These are phyloP conservation scores for Pelargonium australe DNA, from an alignment of 441 rosid genomes.

Conservation along the genomic window DNA sequence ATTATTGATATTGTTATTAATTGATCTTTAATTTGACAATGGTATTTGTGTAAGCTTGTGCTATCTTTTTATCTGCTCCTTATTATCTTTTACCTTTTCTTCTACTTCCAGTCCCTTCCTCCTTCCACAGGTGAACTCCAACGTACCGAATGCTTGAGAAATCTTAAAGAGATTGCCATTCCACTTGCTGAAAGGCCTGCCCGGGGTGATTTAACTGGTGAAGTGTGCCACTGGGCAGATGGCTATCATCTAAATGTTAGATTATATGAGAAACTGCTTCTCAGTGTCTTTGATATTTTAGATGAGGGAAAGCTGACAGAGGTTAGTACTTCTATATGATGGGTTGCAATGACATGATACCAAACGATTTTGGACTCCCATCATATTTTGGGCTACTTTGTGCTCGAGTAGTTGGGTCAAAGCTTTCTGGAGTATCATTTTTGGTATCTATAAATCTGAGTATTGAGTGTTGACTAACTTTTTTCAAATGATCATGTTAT, in stretches of 20 bases:
- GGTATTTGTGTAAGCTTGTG: neutral
- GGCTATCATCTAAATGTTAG: slow-evolving; percentile 92
- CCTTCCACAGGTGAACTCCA: slow-evolving; percentile 87
- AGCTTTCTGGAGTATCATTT: neutral
- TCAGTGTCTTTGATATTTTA: slow-evolving; percentile 84
- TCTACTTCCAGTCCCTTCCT: slow-evolving; percentile 55
- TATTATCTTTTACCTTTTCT: slow-evolving; percentile 19
- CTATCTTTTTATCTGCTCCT: slow-evolving; percentile 3
- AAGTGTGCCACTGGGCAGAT: slow-evolving; percentile 99
- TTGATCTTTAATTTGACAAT: neutral
- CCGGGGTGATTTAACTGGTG: slow-evolving; percentile 97
- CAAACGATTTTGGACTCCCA: neutral
- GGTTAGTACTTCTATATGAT: slow-evolving; percentile 41
- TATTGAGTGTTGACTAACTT: neutral
- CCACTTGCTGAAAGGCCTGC: slow-evolving; percentile 99
- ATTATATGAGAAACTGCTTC: slow-evolving; percentile 87
- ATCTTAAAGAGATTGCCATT: slow-evolving; percentile 77
- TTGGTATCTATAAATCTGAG: neutral
- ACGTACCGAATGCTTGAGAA: slow-evolving; percentile 85
- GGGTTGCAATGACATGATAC: slow-evolving; percentile 15
- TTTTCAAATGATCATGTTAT: neutral
- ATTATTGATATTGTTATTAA: neutral
- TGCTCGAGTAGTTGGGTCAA: slow-evolving; percentile 3
- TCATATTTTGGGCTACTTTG: neutral
- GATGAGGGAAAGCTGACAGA: slow-evolving; percentile 95